phyloP scores from a whole-genome alignment of 129 eudicot genomes.

The Glebionis coronaria region DNA sequence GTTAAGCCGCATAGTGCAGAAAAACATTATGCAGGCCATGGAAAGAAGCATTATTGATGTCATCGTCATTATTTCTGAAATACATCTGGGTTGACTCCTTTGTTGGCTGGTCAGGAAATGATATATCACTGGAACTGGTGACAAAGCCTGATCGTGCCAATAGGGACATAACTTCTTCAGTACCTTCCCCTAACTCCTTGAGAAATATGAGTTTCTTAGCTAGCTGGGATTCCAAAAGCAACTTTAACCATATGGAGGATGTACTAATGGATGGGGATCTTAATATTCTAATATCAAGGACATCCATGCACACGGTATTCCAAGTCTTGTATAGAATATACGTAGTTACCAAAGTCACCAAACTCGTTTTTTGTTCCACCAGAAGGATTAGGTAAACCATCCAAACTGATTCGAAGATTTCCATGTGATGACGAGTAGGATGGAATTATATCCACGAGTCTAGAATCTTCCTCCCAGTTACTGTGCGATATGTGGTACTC shows the following conservation, averaged over 20 bases:
- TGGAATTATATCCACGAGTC: slow-evolving; percentile 71
- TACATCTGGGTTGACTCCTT: slow-evolving; percentile 32
- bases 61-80: slow-evolving; percentile 28
- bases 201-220: too few species aligned
- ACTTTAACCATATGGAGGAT: too few species aligned
- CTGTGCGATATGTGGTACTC: too few species aligned
- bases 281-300: slow-evolving; percentile 56
- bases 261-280: slow-evolving; percentile 44
- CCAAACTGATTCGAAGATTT: slow-evolving; percentile 72
- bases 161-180: slow-evolving; percentile 60
- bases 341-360: too few species aligned
- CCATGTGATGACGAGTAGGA: slow-evolving; percentile 54
- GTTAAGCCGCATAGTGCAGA: slow-evolving; percentile 60
- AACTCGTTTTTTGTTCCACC: slow-evolving; percentile 46
- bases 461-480: slow-evolving; percentile 71
- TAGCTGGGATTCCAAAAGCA: too few species aligned
- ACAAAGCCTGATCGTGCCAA: slow-evolving; percentile 73
- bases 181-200: too few species aligned
- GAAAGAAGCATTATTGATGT: slow-evolving; percentile 41
- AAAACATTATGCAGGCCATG: slow-evolving; percentile 72
- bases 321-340: too few species aligned
- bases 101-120: too few species aligned
- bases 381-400: slow-evolving; percentile 53
- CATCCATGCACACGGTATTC: slow-evolving; percentile 70
- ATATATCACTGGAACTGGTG: slow-evolving; percentile 21